Evolutionary conservation across 352 stramenopile genomes (phyloP).

Genomic region (Aphanomyces euteiches): DNA sequence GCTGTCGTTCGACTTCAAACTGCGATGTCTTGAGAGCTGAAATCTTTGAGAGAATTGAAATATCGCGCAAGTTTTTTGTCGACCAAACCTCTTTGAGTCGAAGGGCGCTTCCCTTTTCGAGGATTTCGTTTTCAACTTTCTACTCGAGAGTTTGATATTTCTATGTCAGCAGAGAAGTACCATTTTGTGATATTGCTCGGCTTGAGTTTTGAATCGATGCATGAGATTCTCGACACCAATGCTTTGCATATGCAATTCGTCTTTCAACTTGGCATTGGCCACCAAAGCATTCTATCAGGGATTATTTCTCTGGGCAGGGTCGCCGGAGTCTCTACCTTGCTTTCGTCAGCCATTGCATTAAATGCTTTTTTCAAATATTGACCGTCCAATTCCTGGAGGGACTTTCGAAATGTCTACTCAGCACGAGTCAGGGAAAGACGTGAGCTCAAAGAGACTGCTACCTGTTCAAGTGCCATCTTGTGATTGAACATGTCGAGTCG

Average conservation of each 20-base stretch:
- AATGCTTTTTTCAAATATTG: constrained; percentile 77
- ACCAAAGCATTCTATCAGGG: constrained; percentile 60
- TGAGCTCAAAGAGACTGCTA: constrained; percentile 19
- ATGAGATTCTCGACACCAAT: constrained; percentile 80
- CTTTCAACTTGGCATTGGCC: constrained; percentile 76
- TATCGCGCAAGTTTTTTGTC: constrained; percentile 29
- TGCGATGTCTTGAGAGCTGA: constrained; percentile 51
- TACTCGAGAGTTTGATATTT: constrained; percentile 28
- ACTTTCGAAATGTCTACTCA: constrained; percentile 61
- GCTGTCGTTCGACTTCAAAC: constrained; percentile 46
- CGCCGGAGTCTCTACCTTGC: constrained; percentile 42
- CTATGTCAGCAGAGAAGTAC: constrained; percentile 32
- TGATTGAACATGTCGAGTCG: constrained; percentile 81
- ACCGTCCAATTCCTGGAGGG: constrained; percentile 66
- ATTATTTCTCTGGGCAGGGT: neutral
- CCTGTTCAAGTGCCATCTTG: constrained; percentile 80
- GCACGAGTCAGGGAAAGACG: neutral
- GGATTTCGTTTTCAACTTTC: constrained; percentile 76
- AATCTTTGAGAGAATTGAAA: constrained; percentile 4
- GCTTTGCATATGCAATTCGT: constrained; percentile 70
- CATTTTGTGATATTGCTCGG: constrained; percentile 67
- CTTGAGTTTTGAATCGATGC: constrained; percentile 64
- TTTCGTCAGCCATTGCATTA: constrained; percentile 77
- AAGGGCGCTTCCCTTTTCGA: constrained; percentile 65
- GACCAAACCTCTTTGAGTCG: constrained; percentile 52